phyloP scores from a whole-genome alignment of 768 basidiomycete species.

The Panus rudis region DNA sequence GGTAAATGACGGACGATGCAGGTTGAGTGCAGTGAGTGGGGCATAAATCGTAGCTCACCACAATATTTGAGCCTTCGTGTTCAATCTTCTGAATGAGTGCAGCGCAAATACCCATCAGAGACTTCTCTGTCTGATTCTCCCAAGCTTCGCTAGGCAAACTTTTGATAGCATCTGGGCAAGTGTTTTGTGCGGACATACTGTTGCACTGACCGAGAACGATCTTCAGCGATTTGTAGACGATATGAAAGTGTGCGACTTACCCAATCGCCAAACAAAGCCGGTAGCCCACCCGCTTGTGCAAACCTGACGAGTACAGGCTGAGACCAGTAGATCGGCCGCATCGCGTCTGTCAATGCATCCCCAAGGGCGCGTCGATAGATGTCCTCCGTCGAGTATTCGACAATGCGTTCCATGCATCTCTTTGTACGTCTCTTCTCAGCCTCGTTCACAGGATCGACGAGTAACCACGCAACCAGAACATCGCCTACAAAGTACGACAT shows the following conservation, averaged over 20 bases:
- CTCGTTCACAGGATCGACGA: slow-evolving; percentile 10
- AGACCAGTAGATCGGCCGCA: slow-evolving; percentile 22
- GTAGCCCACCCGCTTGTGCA: slow-evolving; percentile 21
- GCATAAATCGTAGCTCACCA: slow-evolving; percentile 8
- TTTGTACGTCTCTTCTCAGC: slow-evolving; percentile 12
- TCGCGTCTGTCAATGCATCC: slow-evolving; percentile 21
- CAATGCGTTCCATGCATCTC: slow-evolving; percentile 17
- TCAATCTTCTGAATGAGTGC: slow-evolving; percentile 17
- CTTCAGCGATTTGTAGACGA: no score
- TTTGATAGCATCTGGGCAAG: no score
- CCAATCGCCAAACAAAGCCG: slow-evolving; percentile 22
- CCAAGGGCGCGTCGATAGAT: slow-evolving; percentile 16
- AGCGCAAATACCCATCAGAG: slow-evolving; percentile 16
- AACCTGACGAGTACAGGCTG: slow-evolving; percentile 16
- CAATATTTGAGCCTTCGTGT: slow-evolving; percentile 8
- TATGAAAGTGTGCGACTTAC: no score
- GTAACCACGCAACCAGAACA: slow-evolving; percentile 19
- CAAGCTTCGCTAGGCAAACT: slow-evolving; percentile 18
- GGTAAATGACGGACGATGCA: no score
- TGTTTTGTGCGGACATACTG: no score
- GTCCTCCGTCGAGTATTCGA: slow-evolving; percentile 17
- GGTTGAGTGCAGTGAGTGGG: no score
- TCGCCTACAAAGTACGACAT: slow-evolving; percentile 21
- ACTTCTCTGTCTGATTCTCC: slow-evolving; percentile 19
- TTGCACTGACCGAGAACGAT: no score